These are phyloP conservation scores for Plantago lanceolata DNA, from an alignment of 305 asterid species.

Conservation along the genomic window DNA sequence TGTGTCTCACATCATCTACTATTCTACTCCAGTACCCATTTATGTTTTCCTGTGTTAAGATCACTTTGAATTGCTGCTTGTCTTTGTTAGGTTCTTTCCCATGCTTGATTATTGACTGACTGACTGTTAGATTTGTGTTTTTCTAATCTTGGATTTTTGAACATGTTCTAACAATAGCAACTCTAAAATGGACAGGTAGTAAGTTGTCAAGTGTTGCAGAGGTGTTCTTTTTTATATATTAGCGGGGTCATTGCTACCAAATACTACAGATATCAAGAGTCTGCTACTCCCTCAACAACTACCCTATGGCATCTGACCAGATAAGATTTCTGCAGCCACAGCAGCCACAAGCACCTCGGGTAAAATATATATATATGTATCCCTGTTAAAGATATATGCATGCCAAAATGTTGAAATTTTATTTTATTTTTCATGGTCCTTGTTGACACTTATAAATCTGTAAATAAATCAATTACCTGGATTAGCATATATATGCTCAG, in stretches of 20 bases:
- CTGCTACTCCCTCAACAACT: background rate
- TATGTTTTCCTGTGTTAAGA: background rate
- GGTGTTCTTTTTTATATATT: background rate
- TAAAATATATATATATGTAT: slow-evolving; percentile 4
- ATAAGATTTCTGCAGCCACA: slow-evolving; percentile 36
- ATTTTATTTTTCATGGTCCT: background rate
- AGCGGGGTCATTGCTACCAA: background rate
- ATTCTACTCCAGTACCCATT: no score
- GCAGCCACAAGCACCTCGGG: slow-evolving; percentile 34
- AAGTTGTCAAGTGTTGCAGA: background rate
- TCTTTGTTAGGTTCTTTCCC: background rate
- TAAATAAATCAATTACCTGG: background rate
- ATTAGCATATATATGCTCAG: background rate
- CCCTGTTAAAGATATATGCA: background rate
- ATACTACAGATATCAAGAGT: background rate
- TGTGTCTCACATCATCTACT: no score
- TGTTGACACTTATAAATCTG: background rate
- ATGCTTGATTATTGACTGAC: background rate
- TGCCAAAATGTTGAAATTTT: slow-evolving; percentile 1
- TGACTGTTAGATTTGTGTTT: background rate
- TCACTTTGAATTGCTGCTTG: no score
- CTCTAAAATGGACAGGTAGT: slow-evolving; percentile 6
- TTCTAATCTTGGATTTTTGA: background rate
- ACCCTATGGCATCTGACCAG: slow-evolving; percentile 37
- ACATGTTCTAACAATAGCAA: background rate